These are phyloP conservation scores for Agapanthus africanus DNA, from an alignment of 106 monocot genomes.

Conservation along the genomic window DNA sequence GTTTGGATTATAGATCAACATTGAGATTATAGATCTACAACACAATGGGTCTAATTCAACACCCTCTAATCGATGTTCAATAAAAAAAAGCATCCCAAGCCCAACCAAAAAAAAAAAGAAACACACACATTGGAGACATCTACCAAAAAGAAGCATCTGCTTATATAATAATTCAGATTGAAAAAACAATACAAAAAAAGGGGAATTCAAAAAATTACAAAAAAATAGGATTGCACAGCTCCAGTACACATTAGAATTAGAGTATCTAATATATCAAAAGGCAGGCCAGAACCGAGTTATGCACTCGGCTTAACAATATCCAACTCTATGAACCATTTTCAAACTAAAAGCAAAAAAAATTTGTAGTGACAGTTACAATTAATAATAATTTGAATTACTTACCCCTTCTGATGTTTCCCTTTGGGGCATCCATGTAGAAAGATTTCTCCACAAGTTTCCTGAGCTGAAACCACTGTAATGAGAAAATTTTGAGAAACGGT, in stretches of 20 bases:
- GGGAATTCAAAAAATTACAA: no score
- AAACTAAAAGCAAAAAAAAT: no score
- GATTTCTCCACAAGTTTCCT: conserved; percentile 62
- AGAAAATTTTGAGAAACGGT: no score
- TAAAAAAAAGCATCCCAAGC: no score
- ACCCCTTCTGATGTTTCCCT: conserved; percentile 38
- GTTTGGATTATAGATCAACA: no score
- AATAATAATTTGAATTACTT: neutral
- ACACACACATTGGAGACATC: no score
- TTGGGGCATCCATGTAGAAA: conserved; percentile 87
- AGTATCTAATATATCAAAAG: neutral
- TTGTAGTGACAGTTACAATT: neutral
- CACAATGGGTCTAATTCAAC: neutral
- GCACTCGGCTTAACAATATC: neutral
- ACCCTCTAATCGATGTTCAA: neutral
- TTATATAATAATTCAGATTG: neutral
- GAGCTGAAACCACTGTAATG: conserved; percentile 38
- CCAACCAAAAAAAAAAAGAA: no score
- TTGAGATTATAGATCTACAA: neutral
- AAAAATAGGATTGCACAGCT: neutral
- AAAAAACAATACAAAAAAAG: neutral
- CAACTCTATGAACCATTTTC: neutral
- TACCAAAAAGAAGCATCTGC: neutral
- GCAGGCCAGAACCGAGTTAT: neutral
- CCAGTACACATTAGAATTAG: neutral